Evolutionary conservation across 2,329 filamentous ascomycete genomes (phyloP).

Genomic region (Drechslera avenae): DNA sequence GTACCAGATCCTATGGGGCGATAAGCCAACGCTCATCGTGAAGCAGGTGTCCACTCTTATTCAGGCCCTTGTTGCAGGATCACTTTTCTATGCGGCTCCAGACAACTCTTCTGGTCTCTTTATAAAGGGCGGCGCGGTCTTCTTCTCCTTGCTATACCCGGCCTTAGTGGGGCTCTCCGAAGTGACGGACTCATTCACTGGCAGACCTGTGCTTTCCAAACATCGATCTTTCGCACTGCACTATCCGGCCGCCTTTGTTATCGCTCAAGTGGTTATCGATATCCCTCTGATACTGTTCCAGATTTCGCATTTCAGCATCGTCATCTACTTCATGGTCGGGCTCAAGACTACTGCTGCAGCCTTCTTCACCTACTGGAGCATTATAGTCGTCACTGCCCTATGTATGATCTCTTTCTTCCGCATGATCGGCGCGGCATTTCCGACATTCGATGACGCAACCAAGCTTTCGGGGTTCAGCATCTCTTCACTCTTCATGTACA

Average conservation of each 20-base stretch:
- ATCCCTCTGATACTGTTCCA: constrained; percentile 63
- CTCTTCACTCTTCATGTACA: constrained; percentile 62
- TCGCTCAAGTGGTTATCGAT: constrained; percentile 68
- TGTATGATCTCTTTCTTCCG: constrained; percentile 81
- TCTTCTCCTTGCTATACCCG: constrained; percentile 67
- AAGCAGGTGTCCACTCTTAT: constrained; percentile 63
- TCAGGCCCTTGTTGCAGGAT: constrained; percentile 67
- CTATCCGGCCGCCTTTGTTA: constrained; percentile 76
- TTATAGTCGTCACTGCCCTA: constrained; percentile 55
- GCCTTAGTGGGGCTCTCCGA: constrained; percentile 67
- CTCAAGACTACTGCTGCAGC: constrained; percentile 70
- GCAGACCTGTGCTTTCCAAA: constrained; percentile 82
- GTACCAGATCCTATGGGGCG: constrained; percentile 68
- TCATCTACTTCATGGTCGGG: constrained; percentile 82
- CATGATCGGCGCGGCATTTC: constrained; percentile 70
- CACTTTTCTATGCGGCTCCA: constrained; percentile 69
- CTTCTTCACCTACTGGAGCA: constrained; percentile 82
- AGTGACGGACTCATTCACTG: constrained; percentile 62
- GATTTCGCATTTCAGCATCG: constrained; percentile 61
- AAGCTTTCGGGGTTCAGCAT: constrained; percentile 58
- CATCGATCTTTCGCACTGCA: constrained; percentile 82
- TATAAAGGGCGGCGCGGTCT: constrained; percentile 66
- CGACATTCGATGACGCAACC: constrained; percentile 62
- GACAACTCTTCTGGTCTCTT: constrained; percentile 65
- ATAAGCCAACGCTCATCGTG: constrained; percentile 66